A percentile compares a stretch with the other conserved stretches of the same genome.
These are phyloP conservation scores for Teunomyces stri DNA, from an alignment of 805 yeast species.

Conservation along the genomic window DNA sequence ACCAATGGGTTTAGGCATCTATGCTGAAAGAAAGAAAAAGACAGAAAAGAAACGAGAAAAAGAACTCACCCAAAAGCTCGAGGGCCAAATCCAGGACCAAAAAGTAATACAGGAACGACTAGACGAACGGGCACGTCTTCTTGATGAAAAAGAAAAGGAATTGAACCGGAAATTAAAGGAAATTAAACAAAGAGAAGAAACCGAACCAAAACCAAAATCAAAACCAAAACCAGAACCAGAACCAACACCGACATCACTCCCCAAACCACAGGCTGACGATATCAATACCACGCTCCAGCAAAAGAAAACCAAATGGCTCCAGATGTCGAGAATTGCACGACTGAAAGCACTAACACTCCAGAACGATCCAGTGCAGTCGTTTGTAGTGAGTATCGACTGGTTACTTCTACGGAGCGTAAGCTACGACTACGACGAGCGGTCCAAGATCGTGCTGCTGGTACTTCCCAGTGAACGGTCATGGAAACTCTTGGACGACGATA, in stretches of 20 bases:
- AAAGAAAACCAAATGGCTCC: slow-evolving; percentile 33
- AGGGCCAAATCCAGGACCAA: neutral
- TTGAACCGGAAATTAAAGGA: neutral
- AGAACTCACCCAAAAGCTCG: neutral
- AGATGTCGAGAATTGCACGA: slow-evolving; percentile 33
- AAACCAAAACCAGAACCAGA: neutral
- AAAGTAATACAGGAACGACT: neutral
- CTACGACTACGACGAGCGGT: slow-evolving; percentile 37
- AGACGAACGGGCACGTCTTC: neutral
- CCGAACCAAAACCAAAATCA: neutral
- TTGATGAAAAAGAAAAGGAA: neutral
- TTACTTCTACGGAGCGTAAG: slow-evolving; percentile 35
- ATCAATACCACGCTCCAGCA: slow-evolving; percentile 16
- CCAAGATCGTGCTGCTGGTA: slow-evolving; percentile 19
- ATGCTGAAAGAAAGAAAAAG: neutral
- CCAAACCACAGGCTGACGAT: slow-evolving; percentile 3
- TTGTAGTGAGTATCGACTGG: slow-evolving; percentile 35
- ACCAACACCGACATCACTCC: no score
- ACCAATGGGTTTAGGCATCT: neutral
- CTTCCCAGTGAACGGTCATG: slow-evolving; percentile 28
- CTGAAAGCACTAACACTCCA: slow-evolving; percentile 30
- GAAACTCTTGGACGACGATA: slow-evolving; percentile 32
- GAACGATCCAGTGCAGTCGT: slow-evolving; percentile 23
- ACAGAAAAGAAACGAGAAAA: neutral
- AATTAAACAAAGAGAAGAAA: neutral